Evolutionary conservation across 371 early-diverging fungal genomes (phyloP).

Genomic region (Pancytospora epiphaga): DNA sequence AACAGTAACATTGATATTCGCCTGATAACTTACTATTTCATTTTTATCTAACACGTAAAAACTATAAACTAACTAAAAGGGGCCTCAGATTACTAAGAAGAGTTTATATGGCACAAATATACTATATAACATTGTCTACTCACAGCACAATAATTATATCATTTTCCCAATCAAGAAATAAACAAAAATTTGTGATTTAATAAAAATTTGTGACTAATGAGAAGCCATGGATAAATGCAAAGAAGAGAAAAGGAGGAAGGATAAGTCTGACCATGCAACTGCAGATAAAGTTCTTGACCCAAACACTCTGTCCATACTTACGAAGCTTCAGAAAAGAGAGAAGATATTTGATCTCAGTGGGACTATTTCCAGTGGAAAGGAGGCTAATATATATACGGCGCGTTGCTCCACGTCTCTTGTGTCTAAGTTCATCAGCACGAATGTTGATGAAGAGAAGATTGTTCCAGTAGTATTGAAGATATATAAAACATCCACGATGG

Average conservation of each 20-base stretch:
- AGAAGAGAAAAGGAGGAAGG: conserved; percentile 59
- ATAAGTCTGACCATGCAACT: conserved; percentile 85
- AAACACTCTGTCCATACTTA: conserved; percentile 82
- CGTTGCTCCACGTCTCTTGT: conserved; percentile 25
- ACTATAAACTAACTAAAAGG: too few relatives aligned
- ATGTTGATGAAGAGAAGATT: conserved; percentile 36
- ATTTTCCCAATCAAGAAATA: too few relatives aligned
- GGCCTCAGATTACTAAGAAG: too few relatives aligned
- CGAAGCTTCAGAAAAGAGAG: conserved; percentile 78
- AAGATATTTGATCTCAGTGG: conserved; percentile 83
- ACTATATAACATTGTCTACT: too few relatives aligned
- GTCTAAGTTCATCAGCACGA: conserved; percentile 50
- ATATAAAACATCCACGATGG: conserved; percentile 92
- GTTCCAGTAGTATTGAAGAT: conserved; percentile 84
- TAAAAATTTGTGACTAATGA: neutral
- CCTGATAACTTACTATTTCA: too few relatives aligned
- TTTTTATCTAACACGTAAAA: too few relatives aligned
- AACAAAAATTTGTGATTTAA: too few relatives aligned
- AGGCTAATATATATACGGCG: conserved; percentile 62
- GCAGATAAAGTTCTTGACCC: conserved; percentile 92
- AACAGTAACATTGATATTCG: too few relatives aligned
- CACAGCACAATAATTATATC: too few relatives aligned
- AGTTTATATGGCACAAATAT: too few relatives aligned
- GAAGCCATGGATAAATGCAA: conserved; percentile 41
- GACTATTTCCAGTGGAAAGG: conserved; percentile 93